Percentiles rank a stretch among this genome's conserved stretches.
phyloP scores from a whole-genome alignment of 169 alveolate genomes.

The Plasmodium relictum region DNA sequence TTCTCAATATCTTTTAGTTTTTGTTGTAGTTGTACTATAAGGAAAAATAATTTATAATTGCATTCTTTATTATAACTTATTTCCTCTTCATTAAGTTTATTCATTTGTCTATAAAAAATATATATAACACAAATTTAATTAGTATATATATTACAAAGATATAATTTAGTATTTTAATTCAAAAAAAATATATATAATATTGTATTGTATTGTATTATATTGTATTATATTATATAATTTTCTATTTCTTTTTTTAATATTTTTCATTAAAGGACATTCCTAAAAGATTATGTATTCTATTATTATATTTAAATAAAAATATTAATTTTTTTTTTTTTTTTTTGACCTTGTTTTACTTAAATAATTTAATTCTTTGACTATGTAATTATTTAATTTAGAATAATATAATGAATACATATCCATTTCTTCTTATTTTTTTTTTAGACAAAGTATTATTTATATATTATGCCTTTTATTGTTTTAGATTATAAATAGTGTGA shows the following conservation, averaged over 20 bases:
- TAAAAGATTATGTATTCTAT: neutral
- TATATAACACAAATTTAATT: neutral
- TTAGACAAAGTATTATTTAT: neutral
- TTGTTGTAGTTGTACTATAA: slow-evolving; percentile 73
- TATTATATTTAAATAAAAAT: neutral
- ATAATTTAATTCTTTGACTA: slow-evolving; percentile 40
- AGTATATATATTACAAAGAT: neutral
- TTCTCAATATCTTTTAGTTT: slow-evolving; percentile 59
- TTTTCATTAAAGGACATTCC: neutral
- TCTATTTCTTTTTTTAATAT: no score
- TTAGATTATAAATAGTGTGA: neutral
- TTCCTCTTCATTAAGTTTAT: slow-evolving; percentile 39
- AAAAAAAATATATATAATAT: no score
- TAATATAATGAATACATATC: slow-evolving; percentile 28
- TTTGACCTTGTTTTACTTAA: slow-evolving; percentile 22
- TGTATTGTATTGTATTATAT: no score
- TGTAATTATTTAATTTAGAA: slow-evolving; percentile 16
- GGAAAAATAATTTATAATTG: slow-evolving; percentile 66
- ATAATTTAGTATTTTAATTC: no score
- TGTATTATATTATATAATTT: no score
- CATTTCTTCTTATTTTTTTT: slow-evolving; percentile 18
- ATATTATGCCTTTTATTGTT: neutral
- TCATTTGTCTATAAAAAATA: slow-evolving; percentile 16
- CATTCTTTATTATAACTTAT: slow-evolving; percentile 47
- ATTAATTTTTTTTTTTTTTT: neutral